Evolutionary conservation across 345 rosid species (phyloP).

Genomic region (Abelmoschus esculentus): DNA sequence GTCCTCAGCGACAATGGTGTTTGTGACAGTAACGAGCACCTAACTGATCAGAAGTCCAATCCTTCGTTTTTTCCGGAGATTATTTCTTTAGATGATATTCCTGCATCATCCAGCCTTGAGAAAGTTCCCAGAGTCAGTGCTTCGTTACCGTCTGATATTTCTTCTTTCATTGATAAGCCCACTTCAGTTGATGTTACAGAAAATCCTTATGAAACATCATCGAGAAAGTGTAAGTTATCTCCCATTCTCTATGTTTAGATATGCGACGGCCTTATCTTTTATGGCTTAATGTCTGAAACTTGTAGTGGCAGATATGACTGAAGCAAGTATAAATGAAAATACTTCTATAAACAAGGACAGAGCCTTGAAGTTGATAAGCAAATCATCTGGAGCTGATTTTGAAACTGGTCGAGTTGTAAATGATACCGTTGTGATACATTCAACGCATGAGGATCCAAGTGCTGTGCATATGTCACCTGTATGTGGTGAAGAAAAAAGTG

Average conservation of each 20-base stretch:
- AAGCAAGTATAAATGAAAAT: slow-evolving; percentile 13
- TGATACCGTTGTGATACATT: slow-evolving; percentile 17
- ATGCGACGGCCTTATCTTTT: neutral
- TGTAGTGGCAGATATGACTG: slow-evolving; percentile 28
- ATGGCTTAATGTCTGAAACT: slow-evolving; percentile 8
- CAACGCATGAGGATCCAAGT: slow-evolving; percentile 14
- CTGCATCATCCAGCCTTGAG: slow-evolving; percentile 12
- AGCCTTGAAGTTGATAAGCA: slow-evolving; percentile 16
- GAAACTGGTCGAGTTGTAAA: slow-evolving; percentile 15
- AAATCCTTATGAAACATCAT: slow-evolving; percentile 17
- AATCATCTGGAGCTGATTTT: slow-evolving; percentile 12
- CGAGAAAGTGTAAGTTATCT: slow-evolving; percentile 22
- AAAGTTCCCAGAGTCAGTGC: slow-evolving; percentile 16
- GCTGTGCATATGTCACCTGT: slow-evolving; percentile 18
- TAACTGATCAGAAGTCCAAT: slow-evolving; percentile 14
- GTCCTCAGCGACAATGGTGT: neutral
- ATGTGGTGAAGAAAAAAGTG: slow-evolving; percentile 21
- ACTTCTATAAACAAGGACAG: slow-evolving; percentile 26
- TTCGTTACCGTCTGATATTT: slow-evolving; percentile 31
- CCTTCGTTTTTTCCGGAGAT: slow-evolving; percentile 21
- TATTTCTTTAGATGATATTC: slow-evolving; percentile 28
- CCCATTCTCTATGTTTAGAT: neutral
- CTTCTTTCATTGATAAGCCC: slow-evolving; percentile 33
- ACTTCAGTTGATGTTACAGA: slow-evolving; percentile 18
- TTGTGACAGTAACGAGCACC: slow-evolving; percentile 18